Percentiles rank a stretch among this genome's conserved stretches.
These are phyloP conservation scores for Solioccasus polychromus DNA, from an alignment of 768 basidiomycete species.

Conservation along the genomic window DNA sequence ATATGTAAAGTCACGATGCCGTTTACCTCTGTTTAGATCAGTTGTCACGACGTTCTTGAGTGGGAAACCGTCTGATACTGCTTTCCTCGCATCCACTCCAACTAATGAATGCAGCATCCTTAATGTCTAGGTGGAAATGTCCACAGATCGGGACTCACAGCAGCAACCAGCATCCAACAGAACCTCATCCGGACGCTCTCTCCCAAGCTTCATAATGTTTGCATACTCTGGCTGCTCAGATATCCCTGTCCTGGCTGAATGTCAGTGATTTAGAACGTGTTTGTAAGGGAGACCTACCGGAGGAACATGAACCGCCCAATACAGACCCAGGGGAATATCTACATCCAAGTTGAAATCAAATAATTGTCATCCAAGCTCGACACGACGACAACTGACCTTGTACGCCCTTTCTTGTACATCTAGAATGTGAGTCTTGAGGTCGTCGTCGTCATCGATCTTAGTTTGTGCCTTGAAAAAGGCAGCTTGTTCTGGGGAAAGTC, in stretches of 20 bases:
- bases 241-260: constrained; percentile 9
- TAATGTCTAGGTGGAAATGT: background rate
- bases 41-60: constrained; percentile 35
- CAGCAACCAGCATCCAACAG: constrained; percentile 47
- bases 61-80: constrained; percentile 42
- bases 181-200: constrained; percentile 34
- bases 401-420: constrained; percentile 24
- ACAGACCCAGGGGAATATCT: background rate
- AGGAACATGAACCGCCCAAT: background rate
- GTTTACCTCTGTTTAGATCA: constrained; percentile 38
- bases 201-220: constrained; percentile 34
- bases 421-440: constrained; percentile 29
- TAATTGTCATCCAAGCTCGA: too few species aligned
- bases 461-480: constrained; percentile 27
- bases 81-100: constrained; percentile 38
- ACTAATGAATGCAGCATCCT: constrained; percentile 9
- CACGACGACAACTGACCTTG: background rate
- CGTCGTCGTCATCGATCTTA: constrained; percentile 26
- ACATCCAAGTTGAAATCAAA: background rate
- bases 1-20: background rate
- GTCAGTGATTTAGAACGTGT: background rate
- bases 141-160: constrained; percentile 27
- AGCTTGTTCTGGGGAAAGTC: constrained; percentile 6
- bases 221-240: constrained; percentile 17
- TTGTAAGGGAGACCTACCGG: background rate